These are phyloP conservation scores for Mycothermus thermophilus DNA, from an alignment of 495 filamentous ascomycete species.

Conservation along the genomic window DNA sequence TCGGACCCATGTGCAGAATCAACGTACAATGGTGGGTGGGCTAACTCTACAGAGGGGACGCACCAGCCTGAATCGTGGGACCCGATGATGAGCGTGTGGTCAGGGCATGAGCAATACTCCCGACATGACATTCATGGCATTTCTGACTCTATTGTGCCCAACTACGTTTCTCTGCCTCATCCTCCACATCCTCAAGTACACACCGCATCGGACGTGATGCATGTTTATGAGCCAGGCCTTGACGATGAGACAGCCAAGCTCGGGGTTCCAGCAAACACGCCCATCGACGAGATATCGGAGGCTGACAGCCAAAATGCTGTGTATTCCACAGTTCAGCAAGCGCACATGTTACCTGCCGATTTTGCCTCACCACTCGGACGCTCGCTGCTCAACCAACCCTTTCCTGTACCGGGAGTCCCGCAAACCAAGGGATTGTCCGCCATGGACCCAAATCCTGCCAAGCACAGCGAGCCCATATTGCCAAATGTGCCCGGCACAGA, in stretches of 20 bases:
- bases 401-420: conserved; percentile 20
- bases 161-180: conserved; percentile 20
- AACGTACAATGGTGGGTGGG: conserved; percentile 27
- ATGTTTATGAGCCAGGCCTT: conserved; percentile 19
- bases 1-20: conserved; percentile 26
- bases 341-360: conserved; percentile 15
- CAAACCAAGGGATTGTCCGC: conserved; percentile 16
- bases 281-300: conserved; percentile 12
- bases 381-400: conserved; percentile 32
- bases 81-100: too few species aligned
- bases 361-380: conserved; percentile 28
- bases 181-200: too few species aligned
- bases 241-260: conserved; percentile 20
- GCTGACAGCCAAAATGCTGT: conserved; percentile 2
- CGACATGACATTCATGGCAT: conserved; percentile 19
- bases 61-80: conserved; percentile 12
- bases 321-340: conserved; percentile 1
- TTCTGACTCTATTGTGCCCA: conserved; percentile 28
- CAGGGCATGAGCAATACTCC: too few species aligned
- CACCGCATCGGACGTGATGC: conserved; percentile 15
- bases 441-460: conserved; percentile 25
- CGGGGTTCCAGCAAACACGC: conserved; percentile 29
- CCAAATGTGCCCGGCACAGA: too few species aligned
- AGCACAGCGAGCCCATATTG: conserved; percentile 25
- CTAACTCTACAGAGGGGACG: conserved; percentile 12